Base-by-base conservation (phyloP, 139 green algal genomes). In the Tetradesmus obliquus region DNA sequence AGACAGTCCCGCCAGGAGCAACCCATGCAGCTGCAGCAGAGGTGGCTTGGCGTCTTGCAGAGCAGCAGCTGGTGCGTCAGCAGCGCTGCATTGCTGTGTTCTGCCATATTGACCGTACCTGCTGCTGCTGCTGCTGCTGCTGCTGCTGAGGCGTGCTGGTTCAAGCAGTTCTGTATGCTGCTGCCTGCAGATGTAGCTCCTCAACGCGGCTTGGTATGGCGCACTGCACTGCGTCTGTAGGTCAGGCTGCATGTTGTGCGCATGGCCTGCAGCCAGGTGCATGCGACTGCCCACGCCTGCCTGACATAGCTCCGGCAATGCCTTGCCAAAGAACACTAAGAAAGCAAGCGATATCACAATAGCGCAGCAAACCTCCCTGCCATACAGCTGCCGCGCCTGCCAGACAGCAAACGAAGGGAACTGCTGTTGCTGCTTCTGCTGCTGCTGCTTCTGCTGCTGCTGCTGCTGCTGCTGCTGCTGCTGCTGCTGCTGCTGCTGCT, bases 381-480 rank as follows among this genome's bases (percentile, higher is more conserved):
- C 8, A 8, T 45, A 55, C 9, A 86, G 82, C 54, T 86, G 82
- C 54, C 82, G 69, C 5, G 82, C 82, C 71, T 86, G 82, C 82
- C 82, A 86, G 2, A 69, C 54, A 8, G 19, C 22, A 6, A 86
- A 86, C 12, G 53, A 54, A 45, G 53, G 53, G 9, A 69, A n/a
- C 9, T 86, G 82, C 54, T 71, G 24, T n/a, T 53, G 74, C 66
- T 45, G 32, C 32, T n/a, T 76, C 32, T 45, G 32, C 32, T 45
- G 32, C 8, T 71, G 60, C 60, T 71, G 60, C 60, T 71, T 0
- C 60, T 71, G 60, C 60, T 71, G 60, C 60, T 22, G 60, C 32
- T 45, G 32, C 32, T 45, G 32, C 32, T 45, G 32, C 32, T 45
- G 32, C 32, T 45, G 32, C 32, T 45, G 32, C 32, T 45, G 32